Percentiles rank a stretch among this genome's conserved stretches.
phyloP scores from a whole-genome alignment of 2,329 filamentous ascomycete species.

The Byssothecium circinans region DNA sequence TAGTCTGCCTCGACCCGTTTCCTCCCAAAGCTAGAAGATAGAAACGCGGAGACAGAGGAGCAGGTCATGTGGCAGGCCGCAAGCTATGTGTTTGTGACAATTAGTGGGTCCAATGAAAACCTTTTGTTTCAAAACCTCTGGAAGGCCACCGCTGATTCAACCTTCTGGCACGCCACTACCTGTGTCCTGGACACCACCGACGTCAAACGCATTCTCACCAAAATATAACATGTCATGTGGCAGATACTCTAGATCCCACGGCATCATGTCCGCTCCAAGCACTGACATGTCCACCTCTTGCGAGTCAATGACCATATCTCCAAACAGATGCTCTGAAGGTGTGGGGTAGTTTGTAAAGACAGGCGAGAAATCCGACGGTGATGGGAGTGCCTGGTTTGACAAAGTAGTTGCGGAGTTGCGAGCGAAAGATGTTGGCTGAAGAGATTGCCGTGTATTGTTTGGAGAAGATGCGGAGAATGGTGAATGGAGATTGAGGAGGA shows the following conservation, averaged over 20 bases:
- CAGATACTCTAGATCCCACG: constrained; percentile 71
- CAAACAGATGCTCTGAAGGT: constrained; percentile 37
- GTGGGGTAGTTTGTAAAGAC: constrained; percentile 28
- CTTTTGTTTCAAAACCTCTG: no score
- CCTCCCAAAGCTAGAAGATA: no score
- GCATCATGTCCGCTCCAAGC: constrained; percentile 69
- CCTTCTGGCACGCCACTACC: constrained; percentile 2
- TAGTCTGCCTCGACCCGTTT: no score
- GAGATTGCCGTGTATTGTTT: constrained; percentile 11
- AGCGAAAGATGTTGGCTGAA: constrained; percentile 22
- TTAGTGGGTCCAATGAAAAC: no score
- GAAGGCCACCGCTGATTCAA: no score
- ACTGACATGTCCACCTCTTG: constrained; percentile 76
- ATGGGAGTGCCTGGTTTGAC: constrained; percentile 17
- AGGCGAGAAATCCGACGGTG: constrained; percentile 26
- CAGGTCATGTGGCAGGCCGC: no score
- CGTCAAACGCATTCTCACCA: constrained; percentile 20
- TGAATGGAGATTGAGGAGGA: constrained; percentile 54
- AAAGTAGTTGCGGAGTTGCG: constrained; percentile 19
- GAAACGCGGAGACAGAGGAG: no score
- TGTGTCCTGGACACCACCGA: constrained; percentile 8
- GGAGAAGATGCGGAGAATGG: constrained; percentile 42
- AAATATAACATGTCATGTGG: constrained; percentile 64
- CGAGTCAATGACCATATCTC: constrained; percentile 70
- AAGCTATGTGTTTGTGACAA: no score